phyloP scores from a whole-genome alignment of 257 asterid genomes.

The Eustoma russellianum region DNA sequence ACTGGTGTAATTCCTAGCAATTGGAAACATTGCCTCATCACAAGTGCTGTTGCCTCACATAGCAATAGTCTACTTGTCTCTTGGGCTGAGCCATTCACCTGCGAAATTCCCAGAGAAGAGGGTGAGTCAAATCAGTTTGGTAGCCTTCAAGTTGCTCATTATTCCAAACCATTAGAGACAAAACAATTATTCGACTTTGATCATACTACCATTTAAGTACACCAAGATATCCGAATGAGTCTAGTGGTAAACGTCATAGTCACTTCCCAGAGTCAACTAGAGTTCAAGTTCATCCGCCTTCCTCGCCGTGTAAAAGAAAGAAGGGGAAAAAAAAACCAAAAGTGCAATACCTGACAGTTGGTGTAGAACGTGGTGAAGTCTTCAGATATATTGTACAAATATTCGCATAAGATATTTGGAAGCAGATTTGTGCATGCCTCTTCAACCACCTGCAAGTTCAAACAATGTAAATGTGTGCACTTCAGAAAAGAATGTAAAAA shows the following conservation, averaged over 20 bases:
- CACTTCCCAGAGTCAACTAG: no score
- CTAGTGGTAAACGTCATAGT: no score
- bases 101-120: not conserved
- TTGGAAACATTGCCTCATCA: conserved; percentile 82
- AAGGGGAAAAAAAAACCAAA: not conserved
- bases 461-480: conserved; percentile 4
- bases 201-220: no score
- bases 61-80: conserved; percentile 76
- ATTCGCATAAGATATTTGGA: conserved; percentile 75
- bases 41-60: conserved; percentile 92
- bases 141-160: no score
- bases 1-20: conserved; percentile 86
- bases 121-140: no score
- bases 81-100: conserved; percentile 79
- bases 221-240: no score
- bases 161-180: no score
- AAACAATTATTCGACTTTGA: no score
- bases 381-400: conserved; percentile 75
- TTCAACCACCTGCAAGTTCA: conserved; percentile 54
- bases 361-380: conserved; percentile 78
- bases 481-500: not conserved
- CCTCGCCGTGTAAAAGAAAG: no score
- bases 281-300: no score
- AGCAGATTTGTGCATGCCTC: conserved; percentile 63
- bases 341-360: conserved; percentile 65